Evolutionary conservation across 441 rosid species (phyloP).

Genomic region (Eutrema salsugineum): DNA sequence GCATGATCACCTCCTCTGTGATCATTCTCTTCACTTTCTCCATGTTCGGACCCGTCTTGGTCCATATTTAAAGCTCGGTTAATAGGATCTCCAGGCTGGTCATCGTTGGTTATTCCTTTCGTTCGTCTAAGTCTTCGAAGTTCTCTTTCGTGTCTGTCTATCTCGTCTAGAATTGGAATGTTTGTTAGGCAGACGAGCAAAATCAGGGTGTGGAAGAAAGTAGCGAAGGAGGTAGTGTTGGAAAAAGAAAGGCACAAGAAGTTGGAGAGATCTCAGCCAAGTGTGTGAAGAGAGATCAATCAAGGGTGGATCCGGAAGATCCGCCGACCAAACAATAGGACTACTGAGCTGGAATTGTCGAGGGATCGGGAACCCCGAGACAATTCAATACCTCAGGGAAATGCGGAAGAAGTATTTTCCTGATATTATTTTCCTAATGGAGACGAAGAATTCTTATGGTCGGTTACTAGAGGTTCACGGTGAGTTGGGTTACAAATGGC

Average conservation of each 20-base stretch:
- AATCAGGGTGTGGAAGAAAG: no score
- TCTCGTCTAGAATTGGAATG: no score
- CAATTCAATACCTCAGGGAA: neutral
- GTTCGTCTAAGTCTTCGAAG: no score
- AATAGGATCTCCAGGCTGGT: no score
- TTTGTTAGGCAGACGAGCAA: no score
- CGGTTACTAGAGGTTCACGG: fast-evolving
- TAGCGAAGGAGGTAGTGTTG: no score
- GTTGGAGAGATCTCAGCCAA: neutral
- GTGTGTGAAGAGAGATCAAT: neutral
- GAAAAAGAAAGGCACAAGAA: neutral
- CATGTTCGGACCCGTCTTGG: no score
- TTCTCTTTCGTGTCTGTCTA: no score
- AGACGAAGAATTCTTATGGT: neutral
- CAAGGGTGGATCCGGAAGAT: neutral
- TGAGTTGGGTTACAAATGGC: neutral
- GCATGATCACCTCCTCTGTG: no score
- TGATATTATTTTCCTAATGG: neutral
- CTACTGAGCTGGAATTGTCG: neutral
- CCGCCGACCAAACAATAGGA: neutral
- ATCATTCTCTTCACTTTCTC: no score
- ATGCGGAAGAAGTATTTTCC: neutral
- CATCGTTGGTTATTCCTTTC: no score
- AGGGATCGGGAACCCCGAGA: neutral
- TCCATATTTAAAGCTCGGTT: no score